Evolutionary conservation across 805 yeast species (phyloP), one percentile per base, ranked within the genome.

Genomic region (Yamadazyma tumulicola): DNA sequence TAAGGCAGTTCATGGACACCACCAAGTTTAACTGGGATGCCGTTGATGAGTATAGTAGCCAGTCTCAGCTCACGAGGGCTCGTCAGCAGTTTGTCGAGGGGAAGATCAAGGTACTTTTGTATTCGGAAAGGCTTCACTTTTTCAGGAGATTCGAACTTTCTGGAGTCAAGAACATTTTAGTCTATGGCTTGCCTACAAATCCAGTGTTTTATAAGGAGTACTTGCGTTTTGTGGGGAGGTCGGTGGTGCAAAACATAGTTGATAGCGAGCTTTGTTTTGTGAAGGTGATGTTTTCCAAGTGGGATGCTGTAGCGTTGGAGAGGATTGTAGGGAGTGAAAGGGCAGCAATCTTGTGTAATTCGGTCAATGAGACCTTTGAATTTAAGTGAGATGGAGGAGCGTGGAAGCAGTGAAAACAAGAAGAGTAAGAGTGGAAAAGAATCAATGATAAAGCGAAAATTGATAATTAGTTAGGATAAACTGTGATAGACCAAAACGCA

Each of bases 91-190:
- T 93, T 53, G 75, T 73, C 20, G 70, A 75, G 26, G 74, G 74
- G 3, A 72, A 79, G 37, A 63, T 67, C 19, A 81, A 84, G 49
- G 71, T 91, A 18, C 55, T 93, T 64, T 60, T 93, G n/a, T 91
- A 91, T 59, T 85, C 97, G 0, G 97, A 91, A 51, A 81, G 98
- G 70, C 66, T 91, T 54, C 97, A 93, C 58, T 93, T 86, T 54
- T 93, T 80, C 65, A 77, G 96, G 45, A 72, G 97, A 34, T 89
- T 75, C 56, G 89, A 85, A 38, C 68, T 93, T 33, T 76, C 73
- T 39, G 97, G 97, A 18, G 95, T 86, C 15, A 81, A 84, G 52
- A 83, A 80, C 37, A 71, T 93, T 12, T 56, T 91, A 5, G 78
- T 93, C 64, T 93, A 87, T 57, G 86, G 82, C 21, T 69, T 85